Percentiles rank a stretch among this genome's conserved stretches.
phyloP scores from a whole-genome alignment of 1,284 basidiomycete genomes.

The Mycosarcoma mackinlayi region DNA sequence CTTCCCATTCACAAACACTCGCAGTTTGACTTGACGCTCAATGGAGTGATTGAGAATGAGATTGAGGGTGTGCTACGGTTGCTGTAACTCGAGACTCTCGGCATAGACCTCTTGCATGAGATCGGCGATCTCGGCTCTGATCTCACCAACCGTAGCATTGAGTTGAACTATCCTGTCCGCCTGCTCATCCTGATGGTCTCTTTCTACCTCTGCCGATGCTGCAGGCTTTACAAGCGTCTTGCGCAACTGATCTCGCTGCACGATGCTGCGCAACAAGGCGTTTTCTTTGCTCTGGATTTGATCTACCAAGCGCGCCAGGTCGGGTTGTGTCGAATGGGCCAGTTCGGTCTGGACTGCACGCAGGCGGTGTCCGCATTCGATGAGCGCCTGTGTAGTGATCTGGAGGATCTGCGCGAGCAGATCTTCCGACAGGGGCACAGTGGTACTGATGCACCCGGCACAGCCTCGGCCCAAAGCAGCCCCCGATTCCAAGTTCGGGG shows the following conservation, averaged over 20 bases:
- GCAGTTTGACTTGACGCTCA: not conserved
- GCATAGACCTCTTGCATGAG: slow-evolving; percentile 51
- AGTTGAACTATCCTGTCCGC: slow-evolving; percentile 8
- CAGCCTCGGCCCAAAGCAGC: slow-evolving; percentile 7
- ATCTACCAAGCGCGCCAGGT: slow-evolving; percentile 32
- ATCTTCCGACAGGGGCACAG: slow-evolving; percentile 27
- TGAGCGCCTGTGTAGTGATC: slow-evolving; percentile 50
- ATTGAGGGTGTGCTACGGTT: slow-evolving; percentile 1
- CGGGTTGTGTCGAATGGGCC: slow-evolving; percentile 9
- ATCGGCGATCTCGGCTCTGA: slow-evolving; percentile 32
- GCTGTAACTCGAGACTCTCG: slow-evolving; percentile 43
- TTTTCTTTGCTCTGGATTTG: slow-evolving; percentile 46
- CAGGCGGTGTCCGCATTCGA: slow-evolving; percentile 47
- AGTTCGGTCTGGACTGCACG: slow-evolving; percentile 49
- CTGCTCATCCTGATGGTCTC: slow-evolving; percentile 8
- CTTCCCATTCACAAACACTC: slow-evolving; percentile 6
- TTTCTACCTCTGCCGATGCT: not conserved
- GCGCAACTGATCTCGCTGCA: slow-evolving; percentile 45
- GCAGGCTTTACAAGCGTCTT: slow-evolving; percentile 13
- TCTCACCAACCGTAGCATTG: slow-evolving; percentile 10
- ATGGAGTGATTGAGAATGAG: not conserved
- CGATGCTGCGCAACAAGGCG: slow-evolving; percentile 24
- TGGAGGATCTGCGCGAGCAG: slow-evolving; percentile 47
- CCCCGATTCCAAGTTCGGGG: not conserved
- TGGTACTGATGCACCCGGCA: slow-evolving; percentile 27